Evolutionary conservation across 805 yeast genomes (phyloP).

Genomic region (Candida sithepensis): DNA sequence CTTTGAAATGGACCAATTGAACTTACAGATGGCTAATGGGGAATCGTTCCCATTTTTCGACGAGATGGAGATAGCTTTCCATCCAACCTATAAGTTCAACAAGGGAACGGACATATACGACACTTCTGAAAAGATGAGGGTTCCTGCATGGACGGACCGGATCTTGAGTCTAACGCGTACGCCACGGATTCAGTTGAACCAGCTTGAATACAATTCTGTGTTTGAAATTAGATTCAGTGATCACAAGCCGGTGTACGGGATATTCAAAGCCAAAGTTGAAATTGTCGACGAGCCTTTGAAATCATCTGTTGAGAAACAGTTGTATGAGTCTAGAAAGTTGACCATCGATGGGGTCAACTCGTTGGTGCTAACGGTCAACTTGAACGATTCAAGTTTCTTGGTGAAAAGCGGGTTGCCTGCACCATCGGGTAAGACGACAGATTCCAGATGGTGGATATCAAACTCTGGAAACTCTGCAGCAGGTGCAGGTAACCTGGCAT

Average conservation of each 20-base stretch:
- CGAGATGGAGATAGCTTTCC: conserved; percentile 75
- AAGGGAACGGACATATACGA: conserved; percentile 81
- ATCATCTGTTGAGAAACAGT: conserved; percentile 45
- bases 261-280: conserved; percentile 59
- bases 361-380: conserved; percentile 25
- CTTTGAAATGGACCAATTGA: conserved; percentile 73
- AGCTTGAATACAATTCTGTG: conserved; percentile 56
- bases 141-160: conserved; percentile 98
- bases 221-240: conserved; percentile 69
- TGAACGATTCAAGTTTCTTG: conserved; percentile 15
- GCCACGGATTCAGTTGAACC: conserved; percentile 50
- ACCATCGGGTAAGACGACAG: conserved; percentile 71
- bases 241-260: conserved; percentile 84
- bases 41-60: conserved; percentile 77
- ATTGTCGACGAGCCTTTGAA: conserved; percentile 59
- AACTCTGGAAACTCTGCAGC: neutral
- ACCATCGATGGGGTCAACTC: conserved; percentile 38
- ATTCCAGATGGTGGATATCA: conserved; percentile 85
- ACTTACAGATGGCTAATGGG: conserved; percentile 68
- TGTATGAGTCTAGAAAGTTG: conserved; percentile 49
- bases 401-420: conserved; percentile 61
- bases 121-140: conserved; percentile 84
- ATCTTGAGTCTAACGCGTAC: conserved; percentile 60
- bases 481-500: neutral
- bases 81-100: conserved; percentile 94